These are phyloP conservation scores for Fusarium sp. DNA, from an alignment of 2,329 filamentous ascomycete species.

Conservation along the genomic window DNA sequence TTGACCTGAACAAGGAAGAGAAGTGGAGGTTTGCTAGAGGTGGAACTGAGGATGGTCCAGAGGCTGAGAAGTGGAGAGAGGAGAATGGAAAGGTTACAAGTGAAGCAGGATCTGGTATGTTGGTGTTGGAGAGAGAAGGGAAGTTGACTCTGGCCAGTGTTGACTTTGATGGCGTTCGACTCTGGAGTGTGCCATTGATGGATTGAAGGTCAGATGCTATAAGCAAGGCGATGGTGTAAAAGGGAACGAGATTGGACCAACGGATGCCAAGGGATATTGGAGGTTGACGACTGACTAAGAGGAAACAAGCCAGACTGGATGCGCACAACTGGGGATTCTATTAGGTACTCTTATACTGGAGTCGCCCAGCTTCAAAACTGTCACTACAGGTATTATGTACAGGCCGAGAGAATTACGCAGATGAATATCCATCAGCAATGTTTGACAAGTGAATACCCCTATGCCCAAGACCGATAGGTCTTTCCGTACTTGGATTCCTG, in stretches of 20 bases:
- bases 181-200: slow-evolving; percentile 9
- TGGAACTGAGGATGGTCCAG: slow-evolving; percentile 12
- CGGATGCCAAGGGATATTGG: background rate
- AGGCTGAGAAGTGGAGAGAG: slow-evolving; percentile 14
- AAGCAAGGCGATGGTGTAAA: background rate
- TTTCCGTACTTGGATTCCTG: background rate
- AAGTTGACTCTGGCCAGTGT: slow-evolving; percentile 7
- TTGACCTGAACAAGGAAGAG: slow-evolving; percentile 2
- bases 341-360: no score
- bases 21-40: slow-evolving; percentile 28
- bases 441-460: background rate
- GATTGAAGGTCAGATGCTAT: background rate
- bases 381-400: no score
- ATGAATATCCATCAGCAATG: no score
- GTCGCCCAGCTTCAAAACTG: no score
- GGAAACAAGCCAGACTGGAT: no score
- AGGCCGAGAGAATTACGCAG: no score
- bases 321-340: no score
- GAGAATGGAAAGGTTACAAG: slow-evolving; percentile 19
- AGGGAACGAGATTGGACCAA: background rate
- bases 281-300: no score
- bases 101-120: background rate
- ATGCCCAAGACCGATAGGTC: background rate
- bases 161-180: slow-evolving; percentile 19
- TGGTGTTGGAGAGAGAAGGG: slow-evolving; percentile 13